Evolutionary conservation across 202 grass and related monocot genomes (phyloP), one percentile per base, ranked within the genome.

Genomic region (Digitaria exilis): DNA sequence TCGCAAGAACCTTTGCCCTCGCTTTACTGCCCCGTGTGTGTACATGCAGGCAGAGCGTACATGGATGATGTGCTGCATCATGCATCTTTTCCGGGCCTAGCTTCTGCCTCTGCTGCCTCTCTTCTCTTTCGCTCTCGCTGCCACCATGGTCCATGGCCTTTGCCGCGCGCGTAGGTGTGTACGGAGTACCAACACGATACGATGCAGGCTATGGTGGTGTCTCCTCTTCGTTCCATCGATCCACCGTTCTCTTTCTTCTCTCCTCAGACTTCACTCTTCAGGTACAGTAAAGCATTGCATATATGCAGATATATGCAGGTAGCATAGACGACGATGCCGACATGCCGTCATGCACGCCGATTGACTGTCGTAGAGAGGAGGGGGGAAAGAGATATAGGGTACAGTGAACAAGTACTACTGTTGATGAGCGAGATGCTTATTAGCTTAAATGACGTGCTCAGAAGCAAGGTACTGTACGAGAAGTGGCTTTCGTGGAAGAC

Each of bases 1-100:
- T 89, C 37, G 25, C 67, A 64, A 64, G n/a, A 89, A 89, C 77
- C 71, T 81, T 85, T 75, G 87, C 77, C 48, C 32, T n/a, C 25
- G 73, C 81, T 84, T 75, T 80, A 69, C 72, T 78, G 77, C 28
- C 49, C n/a, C n/a, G n/a, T n/a, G n/a, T n/a, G 46, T 56, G 65
- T 61, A 21, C 57, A 74, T 31, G 56, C 63, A 39, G 1, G 32
- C 30, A 34, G 18, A 3, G 13, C 49, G 18, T 67, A 32, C 24
- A 21, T 70, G 35, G 24, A 69, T 79, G 69, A 79, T 80, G 77
- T 68, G n/a, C 28, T 66, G 69, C 66, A 81, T 72, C 72, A 86
- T 66, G 58, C 88, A 67, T 89, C 83, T 82, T 86, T 86, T 85
- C 73, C 58, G 51, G 13, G 1, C 44, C 22, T 59, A 51, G 1